Evolutionary conservation across 2,329 filamentous ascomycete genomes (phyloP).

Genomic region (Scorias spongiosa): DNA sequence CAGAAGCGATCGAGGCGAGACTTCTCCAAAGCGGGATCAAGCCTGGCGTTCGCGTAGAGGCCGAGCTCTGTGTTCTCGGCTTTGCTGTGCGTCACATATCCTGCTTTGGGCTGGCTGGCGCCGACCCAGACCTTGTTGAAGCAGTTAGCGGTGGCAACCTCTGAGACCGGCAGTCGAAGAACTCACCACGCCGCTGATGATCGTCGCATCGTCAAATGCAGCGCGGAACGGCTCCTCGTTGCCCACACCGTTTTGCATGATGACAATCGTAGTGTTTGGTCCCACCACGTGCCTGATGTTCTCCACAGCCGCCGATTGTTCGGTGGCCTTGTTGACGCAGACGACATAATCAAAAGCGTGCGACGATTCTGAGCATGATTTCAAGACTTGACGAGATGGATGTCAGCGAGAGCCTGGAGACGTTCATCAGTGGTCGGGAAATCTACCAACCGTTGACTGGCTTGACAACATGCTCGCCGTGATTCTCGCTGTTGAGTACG

Average conservation of each 20-base stretch:
- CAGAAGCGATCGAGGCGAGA: conserved; percentile 27
- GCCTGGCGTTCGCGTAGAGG: conserved; percentile 28
- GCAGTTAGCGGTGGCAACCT: conserved; percentile 14
- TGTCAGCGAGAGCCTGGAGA: not conserved
- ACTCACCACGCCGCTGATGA: conserved; percentile 37
- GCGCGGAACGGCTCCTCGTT: conserved; percentile 41
- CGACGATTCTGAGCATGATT: conserved; percentile 18
- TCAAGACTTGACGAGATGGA: conserved; percentile 19
- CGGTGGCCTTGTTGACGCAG: conserved; percentile 31
- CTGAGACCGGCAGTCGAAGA: not conserved
- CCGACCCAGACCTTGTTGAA: conserved; percentile 31
- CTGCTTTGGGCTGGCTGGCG: conserved; percentile 34
- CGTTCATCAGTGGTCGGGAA: no score
- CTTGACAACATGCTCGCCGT: conserved; percentile 23
- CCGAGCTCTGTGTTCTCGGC: conserved; percentile 42
- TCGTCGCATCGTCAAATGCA: conserved; percentile 35
- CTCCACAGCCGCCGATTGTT: conserved; percentile 20
- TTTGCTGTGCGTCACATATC: conserved; percentile 34
- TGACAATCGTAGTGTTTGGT: conserved; percentile 37
- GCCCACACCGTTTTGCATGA: conserved; percentile 49
- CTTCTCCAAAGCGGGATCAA: conserved; percentile 20
- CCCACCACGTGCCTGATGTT: conserved; percentile 25
- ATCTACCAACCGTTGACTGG: conserved; percentile 7
- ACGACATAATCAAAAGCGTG: conserved; percentile 32
- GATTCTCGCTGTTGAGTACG: conserved; percentile 26